These are phyloP conservation scores for Auricularia heimuer DNA, from an alignment of 768 basidiomycete species.

Conservation along the genomic window DNA sequence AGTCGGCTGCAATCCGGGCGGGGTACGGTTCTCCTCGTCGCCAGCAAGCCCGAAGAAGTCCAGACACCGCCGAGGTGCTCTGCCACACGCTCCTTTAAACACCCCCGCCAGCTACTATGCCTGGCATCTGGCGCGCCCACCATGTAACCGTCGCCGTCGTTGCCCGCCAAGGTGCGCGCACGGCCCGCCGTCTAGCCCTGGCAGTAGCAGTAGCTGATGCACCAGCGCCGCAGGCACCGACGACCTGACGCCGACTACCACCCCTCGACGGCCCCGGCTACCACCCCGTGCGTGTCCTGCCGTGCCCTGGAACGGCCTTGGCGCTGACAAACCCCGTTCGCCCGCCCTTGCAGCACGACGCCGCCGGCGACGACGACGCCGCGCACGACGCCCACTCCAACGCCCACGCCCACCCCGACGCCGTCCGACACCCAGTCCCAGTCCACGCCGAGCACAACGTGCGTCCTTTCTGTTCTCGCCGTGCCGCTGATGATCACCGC, in stretches of 20 bases:
- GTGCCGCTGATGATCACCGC: conserved; percentile 51
- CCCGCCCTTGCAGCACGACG: conserved; percentile 48
- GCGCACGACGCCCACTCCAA: conserved; percentile 51
- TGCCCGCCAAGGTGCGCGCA: background rate
- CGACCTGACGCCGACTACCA: no score
- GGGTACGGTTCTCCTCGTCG: no score
- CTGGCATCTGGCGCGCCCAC: conserved; percentile 60
- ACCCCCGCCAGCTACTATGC: conserved; percentile 48
- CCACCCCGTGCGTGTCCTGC: background rate
- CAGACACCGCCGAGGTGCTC: conserved; percentile 16
- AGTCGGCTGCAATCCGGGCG: no score
- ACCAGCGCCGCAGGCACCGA: background rate
- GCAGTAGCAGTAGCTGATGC: no score
- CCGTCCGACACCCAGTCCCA: conserved; percentile 50
- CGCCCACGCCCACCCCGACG: conserved; percentile 45
- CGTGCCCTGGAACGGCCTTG: background rate
- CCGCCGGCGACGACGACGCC: conserved; percentile 56
- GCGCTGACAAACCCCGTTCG: conserved; percentile 26
- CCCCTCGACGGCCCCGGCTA: no score
- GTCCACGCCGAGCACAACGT: conserved; percentile 25
- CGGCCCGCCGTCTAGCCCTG: no score
- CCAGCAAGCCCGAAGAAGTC: conserved; percentile 3
- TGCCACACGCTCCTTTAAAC: conserved; percentile 29
- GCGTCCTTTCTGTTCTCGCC: conserved; percentile 35
- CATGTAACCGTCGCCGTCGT: conserved; percentile 38